Evolutionary conservation across 192 early-diverging fungal species (phyloP).

Genomic region (Linnemannia exigua): DNA sequence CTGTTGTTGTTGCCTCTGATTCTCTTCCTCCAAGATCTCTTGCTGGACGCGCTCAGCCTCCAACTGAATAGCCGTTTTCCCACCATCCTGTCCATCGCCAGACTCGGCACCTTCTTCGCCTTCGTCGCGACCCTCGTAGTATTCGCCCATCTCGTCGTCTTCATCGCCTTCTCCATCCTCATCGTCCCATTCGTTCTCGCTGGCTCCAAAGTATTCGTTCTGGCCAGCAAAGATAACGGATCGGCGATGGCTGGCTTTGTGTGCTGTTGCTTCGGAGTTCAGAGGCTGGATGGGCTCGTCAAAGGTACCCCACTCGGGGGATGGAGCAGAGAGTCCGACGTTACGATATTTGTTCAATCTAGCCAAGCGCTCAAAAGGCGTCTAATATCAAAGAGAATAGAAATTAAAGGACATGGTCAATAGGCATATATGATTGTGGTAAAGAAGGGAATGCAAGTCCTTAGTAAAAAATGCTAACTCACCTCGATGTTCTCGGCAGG

Average conservation of each 20-base stretch:
- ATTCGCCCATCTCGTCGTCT: conserved; percentile 49
- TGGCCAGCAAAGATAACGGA: conserved; percentile 35
- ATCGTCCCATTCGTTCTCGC: conserved; percentile 39
- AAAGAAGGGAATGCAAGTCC: too few species aligned
- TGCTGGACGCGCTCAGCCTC: conserved; percentile 59
- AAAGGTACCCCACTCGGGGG: conserved; percentile 49
- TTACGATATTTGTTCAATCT: conserved; percentile 83
- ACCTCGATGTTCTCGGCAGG: conserved; percentile 92
- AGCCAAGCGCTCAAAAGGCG: conserved; percentile 83
- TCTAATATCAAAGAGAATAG: conserved; percentile 58
- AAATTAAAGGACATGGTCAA: neutral
- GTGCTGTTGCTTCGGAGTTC: conserved; percentile 13
- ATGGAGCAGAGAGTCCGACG: conserved; percentile 62
- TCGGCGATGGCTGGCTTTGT: conserved; percentile 20
- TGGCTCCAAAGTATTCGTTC: conserved; percentile 45
- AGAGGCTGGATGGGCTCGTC: conserved; percentile 46
- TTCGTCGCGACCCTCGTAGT: conserved; percentile 53
- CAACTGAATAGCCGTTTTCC: conserved; percentile 62
- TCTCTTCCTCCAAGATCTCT: conserved; percentile 44
- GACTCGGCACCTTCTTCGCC: conserved; percentile 46
- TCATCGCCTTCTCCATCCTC: conserved; percentile 42
- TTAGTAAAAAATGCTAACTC: conserved; percentile 12
- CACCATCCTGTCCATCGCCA: conserved; percentile 54
- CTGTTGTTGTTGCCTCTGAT: conserved; percentile 23
- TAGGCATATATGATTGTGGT: too few species aligned